Conservation (phyloP, 2,329 filamentous ascomycete genomes). For the Tolypocladium capitatum region DNA sequence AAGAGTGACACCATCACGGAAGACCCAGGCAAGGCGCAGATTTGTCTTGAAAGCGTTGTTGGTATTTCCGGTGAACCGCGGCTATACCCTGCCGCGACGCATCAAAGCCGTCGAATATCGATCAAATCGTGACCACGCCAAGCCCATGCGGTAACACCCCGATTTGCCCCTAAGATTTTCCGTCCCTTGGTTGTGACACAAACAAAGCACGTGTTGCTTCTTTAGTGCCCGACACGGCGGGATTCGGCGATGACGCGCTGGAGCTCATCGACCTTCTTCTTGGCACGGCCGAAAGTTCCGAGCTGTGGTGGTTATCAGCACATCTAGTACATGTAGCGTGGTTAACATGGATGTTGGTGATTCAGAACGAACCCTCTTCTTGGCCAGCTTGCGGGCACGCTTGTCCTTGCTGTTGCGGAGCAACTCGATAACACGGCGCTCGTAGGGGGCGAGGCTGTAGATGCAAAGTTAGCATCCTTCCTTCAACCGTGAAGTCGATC, state of each 20-base stretch:
- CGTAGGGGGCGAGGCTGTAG: constrained; percentile 72
- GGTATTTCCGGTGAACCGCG: constrained; percentile 22
- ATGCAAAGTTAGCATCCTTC: constrained; percentile 14
- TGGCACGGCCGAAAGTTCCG: constrained; percentile 96
- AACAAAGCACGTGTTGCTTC: background rate
- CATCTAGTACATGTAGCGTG: background rate
- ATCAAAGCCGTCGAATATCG: constrained; percentile 17
- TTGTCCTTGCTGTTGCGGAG: constrained; percentile 99
- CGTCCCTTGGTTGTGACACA: background rate
- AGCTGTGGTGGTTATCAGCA: constrained; percentile 42
- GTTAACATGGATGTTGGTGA: background rate
- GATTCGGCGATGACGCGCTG: constrained; percentile 95
- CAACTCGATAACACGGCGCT: constrained; percentile 97
- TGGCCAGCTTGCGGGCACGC: constrained; percentile 96
- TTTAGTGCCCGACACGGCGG: constrained; percentile 54
- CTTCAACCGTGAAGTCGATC: background rate
- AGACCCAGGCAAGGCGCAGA: background rate
- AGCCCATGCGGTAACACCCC: constrained; percentile 18
- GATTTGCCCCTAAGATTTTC: background rate
- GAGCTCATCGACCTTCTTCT: constrained; percentile 99
- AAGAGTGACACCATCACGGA: constrained; percentile 1
- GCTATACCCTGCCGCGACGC: constrained; percentile 17
- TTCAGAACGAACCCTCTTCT: constrained; percentile 72
- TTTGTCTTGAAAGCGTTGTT: constrained; percentile 13
- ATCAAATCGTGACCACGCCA: constrained; percentile 23